Conservation (phyloP, 257 asterid species). For the Scutellaria barbata region DNA sequence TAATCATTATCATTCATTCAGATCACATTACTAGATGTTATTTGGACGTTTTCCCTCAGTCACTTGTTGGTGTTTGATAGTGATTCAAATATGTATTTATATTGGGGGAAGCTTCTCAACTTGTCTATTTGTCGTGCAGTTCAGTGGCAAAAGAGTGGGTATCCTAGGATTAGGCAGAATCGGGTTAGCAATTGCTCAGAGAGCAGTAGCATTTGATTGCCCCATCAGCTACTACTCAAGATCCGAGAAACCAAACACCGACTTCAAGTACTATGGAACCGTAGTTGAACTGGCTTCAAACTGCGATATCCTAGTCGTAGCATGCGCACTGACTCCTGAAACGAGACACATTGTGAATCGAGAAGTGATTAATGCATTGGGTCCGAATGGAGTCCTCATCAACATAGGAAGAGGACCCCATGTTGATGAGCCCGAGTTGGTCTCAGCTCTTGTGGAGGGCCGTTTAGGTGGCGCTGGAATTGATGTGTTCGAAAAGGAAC, state of each 20-base stretch:
- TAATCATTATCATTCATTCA: not conserved
- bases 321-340: constrained; percentile 73
- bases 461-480: constrained; percentile 92
- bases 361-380: constrained; percentile 71
- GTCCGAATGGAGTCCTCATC: constrained; percentile 75
- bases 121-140: constrained; percentile 51
- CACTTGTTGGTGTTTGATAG: constrained; percentile 1
- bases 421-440: constrained; percentile 79
- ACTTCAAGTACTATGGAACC: constrained; percentile 55
- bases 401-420: constrained; percentile 87
- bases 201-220: constrained; percentile 75
- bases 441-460: constrained; percentile 80
- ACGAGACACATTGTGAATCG: constrained; percentile 72
- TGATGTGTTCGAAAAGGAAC: constrained; percentile 84
- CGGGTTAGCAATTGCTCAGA: constrained; percentile 74
- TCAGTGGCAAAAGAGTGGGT: constrained; percentile 77
- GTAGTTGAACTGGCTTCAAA: constrained; percentile 70
- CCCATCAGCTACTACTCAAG: constrained; percentile 73
- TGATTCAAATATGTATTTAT: not conserved
- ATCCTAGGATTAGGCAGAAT: constrained; percentile 82
- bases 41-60: not conserved
- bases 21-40: not conserved
- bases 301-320: constrained; percentile 74
- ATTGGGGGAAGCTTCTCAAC: not conserved
- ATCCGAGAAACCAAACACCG: constrained; percentile 55